A percentile compares a stretch with the other conserved stretches of the same genome.
These are phyloP conservation scores for Penicillium samsonianum DNA, from an alignment of 495 filamentous ascomycete species.

Conservation along the genomic window DNA sequence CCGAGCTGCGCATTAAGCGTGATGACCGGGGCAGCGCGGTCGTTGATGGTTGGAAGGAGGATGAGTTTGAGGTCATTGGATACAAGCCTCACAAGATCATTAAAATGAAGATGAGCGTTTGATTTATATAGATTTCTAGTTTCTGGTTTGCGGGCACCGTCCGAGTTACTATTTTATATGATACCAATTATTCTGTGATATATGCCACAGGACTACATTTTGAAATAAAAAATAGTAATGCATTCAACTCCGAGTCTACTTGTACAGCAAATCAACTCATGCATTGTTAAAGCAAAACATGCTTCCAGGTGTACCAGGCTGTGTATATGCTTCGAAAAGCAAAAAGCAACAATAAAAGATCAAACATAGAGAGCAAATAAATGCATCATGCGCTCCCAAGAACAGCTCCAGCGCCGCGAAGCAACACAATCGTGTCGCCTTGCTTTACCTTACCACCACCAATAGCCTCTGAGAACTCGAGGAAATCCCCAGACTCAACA, in stretches of 20 bases:
- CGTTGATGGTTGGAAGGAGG: slow-evolving; percentile 79
- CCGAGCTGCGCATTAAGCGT: slow-evolving; percentile 67
- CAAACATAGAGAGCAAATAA: neutral
- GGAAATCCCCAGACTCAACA: slow-evolving; percentile 80
- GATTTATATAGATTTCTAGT: slow-evolving; percentile 16
- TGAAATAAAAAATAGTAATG: neutral
- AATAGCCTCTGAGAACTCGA: slow-evolving; percentile 82
- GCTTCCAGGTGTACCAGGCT: slow-evolving; percentile 11
- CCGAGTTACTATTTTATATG: slow-evolving; percentile 21
- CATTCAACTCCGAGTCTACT: neutral
- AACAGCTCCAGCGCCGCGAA: slow-evolving; percentile 76
- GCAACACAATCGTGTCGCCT: slow-evolving; percentile 86
- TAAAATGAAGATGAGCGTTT: slow-evolving; percentile 98
- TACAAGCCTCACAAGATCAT: slow-evolving; percentile 90
- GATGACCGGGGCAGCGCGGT: slow-evolving; percentile 59
- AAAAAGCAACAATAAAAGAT: slow-evolving; percentile 7
- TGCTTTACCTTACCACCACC: slow-evolving; percentile 63
- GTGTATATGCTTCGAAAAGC: slow-evolving; percentile 15
- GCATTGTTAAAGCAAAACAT: slow-evolving; percentile 1
- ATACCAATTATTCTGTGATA: slow-evolving; percentile 19
- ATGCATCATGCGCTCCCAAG: slow-evolving; percentile 39
- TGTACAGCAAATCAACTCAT: neutral
- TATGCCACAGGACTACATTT: neutral
- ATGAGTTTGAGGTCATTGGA: slow-evolving; percentile 85
- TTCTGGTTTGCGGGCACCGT: neutral